These are phyloP conservation scores for Globomyces pollinis-pini DNA, from an alignment of 192 early-diverging fungal species.

Conservation along the genomic window DNA sequence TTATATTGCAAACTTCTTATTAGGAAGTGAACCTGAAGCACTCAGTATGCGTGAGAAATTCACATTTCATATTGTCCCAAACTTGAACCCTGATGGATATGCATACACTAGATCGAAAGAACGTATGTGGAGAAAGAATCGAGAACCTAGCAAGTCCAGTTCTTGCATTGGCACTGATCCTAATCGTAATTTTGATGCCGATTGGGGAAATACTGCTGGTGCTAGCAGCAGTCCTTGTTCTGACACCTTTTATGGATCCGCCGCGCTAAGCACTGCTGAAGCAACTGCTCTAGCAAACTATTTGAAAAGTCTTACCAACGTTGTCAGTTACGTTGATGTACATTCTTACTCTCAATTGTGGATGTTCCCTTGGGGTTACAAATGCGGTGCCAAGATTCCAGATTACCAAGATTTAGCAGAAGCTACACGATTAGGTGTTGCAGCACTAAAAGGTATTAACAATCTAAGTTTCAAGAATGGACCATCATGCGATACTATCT, in stretches of 20 bases:
- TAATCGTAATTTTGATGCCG: conserved; percentile 45
- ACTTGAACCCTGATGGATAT: conserved; percentile 57
- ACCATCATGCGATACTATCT: conserved; percentile 55
- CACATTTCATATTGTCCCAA: conserved; percentile 49
- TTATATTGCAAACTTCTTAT: conserved; percentile 12
- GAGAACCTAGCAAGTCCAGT: conserved; percentile 39
- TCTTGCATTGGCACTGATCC: conserved; percentile 31
- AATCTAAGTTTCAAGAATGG: too few species aligned
- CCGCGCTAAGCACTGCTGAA: conserved; percentile 32
- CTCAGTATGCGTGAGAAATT: conserved; percentile 32
- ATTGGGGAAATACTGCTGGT: conserved; percentile 42
- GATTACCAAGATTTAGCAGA: conserved; percentile 15
- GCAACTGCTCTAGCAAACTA: conserved; percentile 35
- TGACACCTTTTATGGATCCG: conserved; percentile 37
- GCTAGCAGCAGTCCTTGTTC: conserved; percentile 38
- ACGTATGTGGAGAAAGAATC: conserved; percentile 34
- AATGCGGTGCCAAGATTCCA: conserved; percentile 9
- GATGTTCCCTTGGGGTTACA: conserved; percentile 37
- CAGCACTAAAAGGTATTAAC: conserved; percentile 14
- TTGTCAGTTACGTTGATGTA: conserved; percentile 32
- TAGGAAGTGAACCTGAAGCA: conserved; percentile 22
- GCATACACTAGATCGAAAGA: conserved; percentile 32
- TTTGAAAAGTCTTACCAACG: conserved; percentile 25
- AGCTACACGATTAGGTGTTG: conserved; percentile 13
- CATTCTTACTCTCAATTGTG: conserved; percentile 53